These are phyloP conservation scores for Ramaria sp. DNA, from an alignment of 768 basidiomycete species.

Conservation along the genomic window DNA sequence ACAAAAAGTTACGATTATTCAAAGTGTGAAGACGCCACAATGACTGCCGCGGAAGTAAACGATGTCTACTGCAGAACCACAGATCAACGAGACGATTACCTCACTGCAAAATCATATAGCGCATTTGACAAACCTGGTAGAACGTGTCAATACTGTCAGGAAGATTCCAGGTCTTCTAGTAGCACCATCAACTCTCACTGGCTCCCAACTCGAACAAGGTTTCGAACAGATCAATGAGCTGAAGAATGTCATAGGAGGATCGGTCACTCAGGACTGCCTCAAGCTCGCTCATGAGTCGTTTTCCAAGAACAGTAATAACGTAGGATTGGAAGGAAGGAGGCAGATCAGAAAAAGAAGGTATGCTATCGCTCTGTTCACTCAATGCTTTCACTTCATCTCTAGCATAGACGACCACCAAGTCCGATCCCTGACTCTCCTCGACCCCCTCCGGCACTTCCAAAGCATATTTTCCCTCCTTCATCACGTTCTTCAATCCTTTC, in stretches of 20 bases:
- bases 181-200: not conserved
- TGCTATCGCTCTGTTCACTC: not conserved
- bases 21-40: no score
- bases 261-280: not conserved
- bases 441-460: not conserved
- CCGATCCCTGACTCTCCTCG: conserved; percentile 9
- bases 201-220: conserved; percentile 7
- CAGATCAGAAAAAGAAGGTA: conserved; percentile 4
- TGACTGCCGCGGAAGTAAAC: no score
- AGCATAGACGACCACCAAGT: conserved; percentile 6
- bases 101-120: conserved; percentile 6
- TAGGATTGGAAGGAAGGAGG: not conserved
- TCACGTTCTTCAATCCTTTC: conserved; percentile 23
- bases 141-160: conserved; percentile 4
- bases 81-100: not conserved
- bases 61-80: not conserved
- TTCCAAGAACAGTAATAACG: not conserved
- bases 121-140: not conserved
- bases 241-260: not conserved
- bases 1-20: no score
- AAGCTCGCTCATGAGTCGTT: conserved; percentile 2
- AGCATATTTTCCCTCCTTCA: conserved; percentile 5
- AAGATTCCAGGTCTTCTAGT: conserved; percentile 3
- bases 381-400: not conserved
- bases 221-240: conserved; percentile 6